These are phyloP conservation scores for Populus hybrid DNA, from an alignment of 441 rosid species.

Conservation along the genomic window DNA sequence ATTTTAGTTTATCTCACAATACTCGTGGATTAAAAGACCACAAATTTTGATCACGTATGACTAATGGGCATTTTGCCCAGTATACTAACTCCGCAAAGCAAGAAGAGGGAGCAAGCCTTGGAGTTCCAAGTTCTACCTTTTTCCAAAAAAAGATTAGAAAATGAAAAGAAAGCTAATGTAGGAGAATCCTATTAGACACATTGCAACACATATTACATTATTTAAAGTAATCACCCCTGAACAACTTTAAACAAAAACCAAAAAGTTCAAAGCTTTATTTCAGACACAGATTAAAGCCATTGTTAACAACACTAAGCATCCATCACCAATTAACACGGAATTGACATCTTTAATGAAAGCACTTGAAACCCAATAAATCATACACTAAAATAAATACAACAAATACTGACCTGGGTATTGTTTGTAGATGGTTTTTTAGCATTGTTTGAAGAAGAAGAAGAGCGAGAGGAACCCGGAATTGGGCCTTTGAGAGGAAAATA, in stretches of 20 bases:
- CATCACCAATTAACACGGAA: background rate
- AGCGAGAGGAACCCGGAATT: conserved; percentile 49
- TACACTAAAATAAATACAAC: background rate
- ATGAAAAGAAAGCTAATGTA: background rate
- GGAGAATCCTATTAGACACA: background rate
- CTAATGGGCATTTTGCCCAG: background rate
- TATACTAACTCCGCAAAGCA: background rate
- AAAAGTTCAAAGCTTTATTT: background rate
- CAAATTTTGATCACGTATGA: background rate
- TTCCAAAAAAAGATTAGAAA: background rate
- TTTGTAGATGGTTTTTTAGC: conserved; percentile 18
- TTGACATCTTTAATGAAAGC: background rate
- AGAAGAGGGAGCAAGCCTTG: background rate
- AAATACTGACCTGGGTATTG: conserved; percentile 24
- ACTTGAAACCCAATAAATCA: background rate
- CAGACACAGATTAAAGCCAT: background rate
- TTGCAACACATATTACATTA: background rate
- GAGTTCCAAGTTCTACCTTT: background rate
- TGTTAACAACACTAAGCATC: background rate
- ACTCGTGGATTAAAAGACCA: background rate
- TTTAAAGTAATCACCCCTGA: no score
- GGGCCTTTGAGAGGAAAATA: conserved; percentile 67
- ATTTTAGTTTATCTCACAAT: background rate
- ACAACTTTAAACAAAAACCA: no score
- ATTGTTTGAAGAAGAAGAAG: conserved; percentile 12